Evolutionary conservation across 2,329 filamentous ascomycete species (phyloP).

Genomic region (Phoma sp.): DNA sequence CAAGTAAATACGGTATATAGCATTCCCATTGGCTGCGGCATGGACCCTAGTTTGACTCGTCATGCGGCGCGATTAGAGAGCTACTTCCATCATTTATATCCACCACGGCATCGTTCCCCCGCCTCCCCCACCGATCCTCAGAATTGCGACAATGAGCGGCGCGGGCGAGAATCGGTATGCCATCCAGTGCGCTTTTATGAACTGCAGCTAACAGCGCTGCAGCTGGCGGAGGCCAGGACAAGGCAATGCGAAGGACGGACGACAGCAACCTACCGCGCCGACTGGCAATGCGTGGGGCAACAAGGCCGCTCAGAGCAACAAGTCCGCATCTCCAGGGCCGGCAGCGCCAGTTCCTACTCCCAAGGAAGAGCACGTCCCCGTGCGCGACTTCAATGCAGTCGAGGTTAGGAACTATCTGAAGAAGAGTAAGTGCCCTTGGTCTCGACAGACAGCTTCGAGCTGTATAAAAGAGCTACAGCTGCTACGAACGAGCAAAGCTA

Average conservation of each 20-base stretch:
- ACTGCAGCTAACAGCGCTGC: slow-evolving; percentile 24
- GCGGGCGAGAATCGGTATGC: slow-evolving; percentile 48
- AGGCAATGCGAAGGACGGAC: slow-evolving; percentile 44
- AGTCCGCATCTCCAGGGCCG: slow-evolving; percentile 30
- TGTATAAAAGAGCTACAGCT: background rate
- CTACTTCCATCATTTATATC: slow-evolving; percentile 38
- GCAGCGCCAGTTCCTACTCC: slow-evolving; percentile 24
- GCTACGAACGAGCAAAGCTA: slow-evolving; percentile 22
- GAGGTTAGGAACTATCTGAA: slow-evolving; percentile 54
- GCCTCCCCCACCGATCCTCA: slow-evolving; percentile 33
- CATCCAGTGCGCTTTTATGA: background rate
- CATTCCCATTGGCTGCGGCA: slow-evolving; percentile 32
- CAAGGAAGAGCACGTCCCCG: slow-evolving; percentile 41
- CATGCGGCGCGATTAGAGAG: slow-evolving; percentile 33
- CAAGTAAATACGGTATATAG: slow-evolving; percentile 11
- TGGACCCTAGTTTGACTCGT: slow-evolving; percentile 27
- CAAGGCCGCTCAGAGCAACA: slow-evolving; percentile 39
- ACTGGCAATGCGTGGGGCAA: slow-evolving; percentile 46
- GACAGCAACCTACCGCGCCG: slow-evolving; percentile 42
- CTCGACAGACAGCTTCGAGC: background rate
- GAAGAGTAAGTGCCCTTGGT: slow-evolving; percentile 43
- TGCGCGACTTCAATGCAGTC: slow-evolving; percentile 53
- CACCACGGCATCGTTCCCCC: slow-evolving; percentile 36
- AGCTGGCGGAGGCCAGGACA: slow-evolving; percentile 49
- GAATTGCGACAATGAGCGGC: slow-evolving; percentile 46